phyloP scores from a whole-genome alignment of 176 grass and related monocot genomes.

The Phyllostachys edulis region DNA sequence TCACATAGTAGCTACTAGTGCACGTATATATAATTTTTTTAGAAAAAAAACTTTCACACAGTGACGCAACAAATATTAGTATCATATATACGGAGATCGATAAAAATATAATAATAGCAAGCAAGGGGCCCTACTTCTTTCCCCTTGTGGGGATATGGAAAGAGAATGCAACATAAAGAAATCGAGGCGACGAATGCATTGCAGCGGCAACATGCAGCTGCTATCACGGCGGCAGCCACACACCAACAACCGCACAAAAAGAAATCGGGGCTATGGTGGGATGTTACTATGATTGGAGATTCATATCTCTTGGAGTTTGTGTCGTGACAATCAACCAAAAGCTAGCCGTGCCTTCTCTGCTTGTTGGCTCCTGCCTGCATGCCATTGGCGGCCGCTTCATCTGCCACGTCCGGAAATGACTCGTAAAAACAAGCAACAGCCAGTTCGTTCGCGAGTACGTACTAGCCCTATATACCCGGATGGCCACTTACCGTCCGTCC shows the following conservation, averaged over 20 bases:
- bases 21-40: neutral
- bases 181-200: conserved; percentile 40
- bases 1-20: neutral
- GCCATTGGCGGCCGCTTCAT: conserved; percentile 49
- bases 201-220: conserved; percentile 33
- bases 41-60: neutral
- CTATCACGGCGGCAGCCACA: conserved; percentile 8
- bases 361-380: neutral
- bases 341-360: neutral
- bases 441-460: neutral
- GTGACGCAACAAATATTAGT: neutral
- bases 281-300: conserved; percentile 73
- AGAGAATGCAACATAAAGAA: conserved; percentile 42
- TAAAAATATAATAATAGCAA: conserved; percentile 24
- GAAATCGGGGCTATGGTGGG: conserved; percentile 34
- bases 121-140: conserved; percentile 30
- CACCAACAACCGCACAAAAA: conserved; percentile 55
- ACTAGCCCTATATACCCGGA: neutral
- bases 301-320: conserved; percentile 58
- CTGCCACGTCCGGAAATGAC: neutral
- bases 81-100: neutral
- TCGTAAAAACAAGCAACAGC: conserved; percentile 15
- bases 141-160: conserved; percentile 49
- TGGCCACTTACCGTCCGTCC: conserved; percentile 36
- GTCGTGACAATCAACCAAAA: conserved; percentile 22